Percentiles rank a stretch among this genome's conserved stretches.
These are phyloP conservation scores for Exutisphaerella laricina DNA, from an alignment of 2,329 filamentous ascomycete species.

Conservation along the genomic window DNA sequence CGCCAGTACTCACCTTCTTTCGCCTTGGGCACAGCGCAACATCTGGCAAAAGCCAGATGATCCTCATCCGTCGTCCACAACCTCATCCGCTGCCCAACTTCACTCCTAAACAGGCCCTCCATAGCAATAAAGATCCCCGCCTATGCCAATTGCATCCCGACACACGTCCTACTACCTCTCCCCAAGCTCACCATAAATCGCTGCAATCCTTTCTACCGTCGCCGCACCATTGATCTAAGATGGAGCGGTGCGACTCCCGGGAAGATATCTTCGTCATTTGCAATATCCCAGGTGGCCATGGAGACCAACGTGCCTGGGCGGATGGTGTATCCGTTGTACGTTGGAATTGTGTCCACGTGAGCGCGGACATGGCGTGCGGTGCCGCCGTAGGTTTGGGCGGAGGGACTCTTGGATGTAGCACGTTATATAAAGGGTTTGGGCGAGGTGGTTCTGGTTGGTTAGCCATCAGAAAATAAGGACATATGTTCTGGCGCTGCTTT, in stretches of 20 bases:
- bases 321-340: neutral
- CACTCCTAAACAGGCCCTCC: neutral
- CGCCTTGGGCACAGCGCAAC: neutral
- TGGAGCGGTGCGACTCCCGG: neutral
- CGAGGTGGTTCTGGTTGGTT: neutral
- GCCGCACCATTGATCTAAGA: neutral
- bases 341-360: neutral
- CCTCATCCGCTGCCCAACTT: neutral
- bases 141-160: slow-evolving; percentile 4
- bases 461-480: neutral
- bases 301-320: neutral
- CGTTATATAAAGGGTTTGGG: neutral
- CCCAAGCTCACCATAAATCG: slow-evolving; percentile 2
- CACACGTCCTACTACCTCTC: neutral
- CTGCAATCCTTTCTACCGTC: neutral
- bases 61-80: neutral
- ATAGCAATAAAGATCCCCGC: neutral
- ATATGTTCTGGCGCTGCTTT: too few relatives aligned
- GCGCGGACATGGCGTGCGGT: neutral
- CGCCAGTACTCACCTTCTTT: neutral
- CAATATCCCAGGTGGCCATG: slow-evolving; percentile 1
- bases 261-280: neutral
- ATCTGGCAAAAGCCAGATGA: neutral
- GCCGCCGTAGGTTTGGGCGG: neutral
- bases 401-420: neutral